phyloP scores from a whole-genome alignment of 2,329 filamentous ascomycete genomes.

The Clathrospora elynae region DNA sequence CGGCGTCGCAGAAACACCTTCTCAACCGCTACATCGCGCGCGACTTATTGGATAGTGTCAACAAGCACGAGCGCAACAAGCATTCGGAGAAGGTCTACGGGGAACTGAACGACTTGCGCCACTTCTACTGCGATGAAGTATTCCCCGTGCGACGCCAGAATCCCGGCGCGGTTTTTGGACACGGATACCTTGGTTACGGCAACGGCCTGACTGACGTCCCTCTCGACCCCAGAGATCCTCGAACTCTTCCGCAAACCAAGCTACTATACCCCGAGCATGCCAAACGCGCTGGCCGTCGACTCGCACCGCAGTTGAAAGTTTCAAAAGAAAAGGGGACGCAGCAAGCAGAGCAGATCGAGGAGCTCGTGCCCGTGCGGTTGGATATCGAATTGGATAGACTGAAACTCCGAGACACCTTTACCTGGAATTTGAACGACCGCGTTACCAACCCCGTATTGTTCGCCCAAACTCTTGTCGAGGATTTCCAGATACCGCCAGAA shows the following conservation, averaged over 20 bases:
- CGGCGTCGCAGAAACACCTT: constrained; percentile 51
- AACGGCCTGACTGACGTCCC: constrained; percentile 75
- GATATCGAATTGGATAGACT: constrained; percentile 97
- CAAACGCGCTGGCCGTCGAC: constrained; percentile 75
- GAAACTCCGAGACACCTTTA: constrained; percentile 94
- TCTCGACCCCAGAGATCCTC: constrained; percentile 52
- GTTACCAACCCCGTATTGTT: constrained; percentile 80
- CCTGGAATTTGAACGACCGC: constrained; percentile 96
- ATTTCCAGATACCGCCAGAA: constrained; percentile 76
- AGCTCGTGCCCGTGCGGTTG: constrained; percentile 85
- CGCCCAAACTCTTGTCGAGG: constrained; percentile 86
- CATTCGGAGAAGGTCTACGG: constrained; percentile 68
- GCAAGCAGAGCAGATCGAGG: constrained; percentile 89
- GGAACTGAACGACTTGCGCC: constrained; percentile 47
- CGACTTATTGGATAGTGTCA: constrained; percentile 63
- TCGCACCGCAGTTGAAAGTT: constrained; percentile 73
- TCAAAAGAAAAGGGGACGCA: constrained; percentile 79
- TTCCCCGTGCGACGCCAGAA: constrained; percentile 63
- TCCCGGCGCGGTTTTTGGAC: constrained; percentile 65
- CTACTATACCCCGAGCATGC: constrained; percentile 82
- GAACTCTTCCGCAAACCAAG: constrained; percentile 54
- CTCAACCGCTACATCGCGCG: constrained; percentile 69
- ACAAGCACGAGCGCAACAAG: constrained; percentile 56
- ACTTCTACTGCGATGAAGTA: constrained; percentile 51
- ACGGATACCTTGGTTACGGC: constrained; percentile 85